Evolutionary conservation across 371 early-diverging fungal species (phyloP), one percentile per base, ranked within the genome.

Genomic region (Blakeslea trispora): DNA sequence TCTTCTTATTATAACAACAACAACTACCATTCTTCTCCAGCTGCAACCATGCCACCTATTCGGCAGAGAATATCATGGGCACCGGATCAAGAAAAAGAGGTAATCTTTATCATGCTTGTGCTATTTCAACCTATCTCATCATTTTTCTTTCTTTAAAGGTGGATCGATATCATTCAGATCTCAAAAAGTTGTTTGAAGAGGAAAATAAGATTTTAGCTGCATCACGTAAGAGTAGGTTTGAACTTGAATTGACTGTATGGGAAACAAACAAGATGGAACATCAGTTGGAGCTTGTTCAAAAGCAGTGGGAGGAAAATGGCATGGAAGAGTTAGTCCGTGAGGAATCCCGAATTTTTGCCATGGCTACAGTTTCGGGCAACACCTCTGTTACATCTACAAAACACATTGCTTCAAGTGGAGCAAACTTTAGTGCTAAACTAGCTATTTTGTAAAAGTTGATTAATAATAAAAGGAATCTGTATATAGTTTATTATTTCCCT

Each of bases 201-300:
- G 82, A 82, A 17, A 55, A 68, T 41, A 69, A 72, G 40, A 59
- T 71, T 4, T 63, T 75, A 32, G 53, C 66, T 9, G 61, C 72
- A 7, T 52, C 60, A 9, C 72, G 84, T 31, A 79, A 75, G 53
- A 71, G 75, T 31, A 61, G 69, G 17, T 82, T 83, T 55, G 82
- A 86, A 21, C 48, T 74, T 21, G 69, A 63, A 52, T 32, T 86
- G 47, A 73, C 79, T 0, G 73, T 75, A 51, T 83, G 82, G 83
- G 86, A 86, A 50, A 74, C 77, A 5, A 69, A 65, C 34, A 83
- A 82, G 58, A 64, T 77, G 55, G 81, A 79, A 23, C 68, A 74
- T 48, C 83, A 83, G 59, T 40, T 79, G 21, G 76, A 75, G 32
- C 57, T 82, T 7, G 77, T 84, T 9, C 70, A 71, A 31, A 63